phyloP scores from a whole-genome alignment of 2,329 filamentous ascomycete genomes.

The Trichoderma asperellum region DNA sequence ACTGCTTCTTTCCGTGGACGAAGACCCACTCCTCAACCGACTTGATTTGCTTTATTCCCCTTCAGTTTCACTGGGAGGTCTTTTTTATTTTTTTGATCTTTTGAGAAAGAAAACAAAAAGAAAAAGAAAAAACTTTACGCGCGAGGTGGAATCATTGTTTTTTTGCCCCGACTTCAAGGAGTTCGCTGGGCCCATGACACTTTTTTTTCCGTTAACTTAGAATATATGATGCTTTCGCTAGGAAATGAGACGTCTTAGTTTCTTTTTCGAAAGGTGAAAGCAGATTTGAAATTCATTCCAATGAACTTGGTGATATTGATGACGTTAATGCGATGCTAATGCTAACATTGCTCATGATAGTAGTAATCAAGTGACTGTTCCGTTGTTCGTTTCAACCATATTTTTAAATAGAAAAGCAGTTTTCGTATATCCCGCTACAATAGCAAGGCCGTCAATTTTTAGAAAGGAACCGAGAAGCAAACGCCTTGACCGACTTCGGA shows the following conservation, averaged over 20 bases:
- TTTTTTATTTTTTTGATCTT: neutral
- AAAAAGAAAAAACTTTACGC: neutral
- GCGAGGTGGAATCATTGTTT: conserved; percentile 6
- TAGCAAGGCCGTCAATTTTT: neutral
- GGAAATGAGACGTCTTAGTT: neutral
- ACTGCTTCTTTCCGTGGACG: neutral
- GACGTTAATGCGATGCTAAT: neutral
- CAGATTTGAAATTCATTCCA: neutral
- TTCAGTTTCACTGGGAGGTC: neutral
- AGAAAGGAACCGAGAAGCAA: neutral
- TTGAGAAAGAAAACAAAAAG: neutral
- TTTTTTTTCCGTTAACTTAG: conserved; percentile 15
- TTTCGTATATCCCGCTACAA: neutral
- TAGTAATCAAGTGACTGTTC: neutral
- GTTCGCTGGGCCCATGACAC: neutral
- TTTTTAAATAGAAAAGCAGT: neutral
- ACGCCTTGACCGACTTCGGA: neutral
- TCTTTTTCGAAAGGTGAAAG: neutral
- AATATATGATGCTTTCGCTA: conserved; percentile 14
- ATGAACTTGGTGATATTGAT: neutral
- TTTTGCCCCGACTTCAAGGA: conserved; percentile 7
- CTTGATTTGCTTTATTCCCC: neutral
- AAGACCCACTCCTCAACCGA: neutral
- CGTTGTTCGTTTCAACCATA: neutral
- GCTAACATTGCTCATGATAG: neutral